These are phyloP conservation scores for Kuraishia molischiana DNA, from an alignment of 805 yeast species.

Conservation along the genomic window DNA sequence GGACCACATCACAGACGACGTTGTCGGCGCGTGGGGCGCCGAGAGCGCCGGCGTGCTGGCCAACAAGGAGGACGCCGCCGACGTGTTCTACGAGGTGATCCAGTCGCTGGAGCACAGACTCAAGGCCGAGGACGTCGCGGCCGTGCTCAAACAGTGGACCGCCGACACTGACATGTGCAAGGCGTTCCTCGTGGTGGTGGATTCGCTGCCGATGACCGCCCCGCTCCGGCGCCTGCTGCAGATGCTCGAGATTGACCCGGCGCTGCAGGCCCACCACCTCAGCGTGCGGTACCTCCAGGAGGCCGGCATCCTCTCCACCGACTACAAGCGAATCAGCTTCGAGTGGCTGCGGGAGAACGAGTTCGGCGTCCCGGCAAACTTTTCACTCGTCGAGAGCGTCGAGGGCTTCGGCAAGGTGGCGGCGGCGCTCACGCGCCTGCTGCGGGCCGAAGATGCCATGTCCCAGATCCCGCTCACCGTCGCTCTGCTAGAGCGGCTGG, in stretches of 20 bases:
- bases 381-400: slow-evolving; percentile 61
- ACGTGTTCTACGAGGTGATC: slow-evolving; percentile 1
- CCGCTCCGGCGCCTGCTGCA: slow-evolving; percentile 12
- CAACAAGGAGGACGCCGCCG: background rate
- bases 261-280: slow-evolving; percentile 17
- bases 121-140: slow-evolving; percentile 4
- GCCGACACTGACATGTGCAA: background rate
- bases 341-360: slow-evolving; percentile 18
- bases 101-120: slow-evolving; percentile 5
- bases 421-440: slow-evolving; percentile 34
- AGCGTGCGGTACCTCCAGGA: slow-evolving; percentile 15
- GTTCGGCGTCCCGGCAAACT: slow-evolving; percentile 29
- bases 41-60: background rate
- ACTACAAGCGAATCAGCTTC: slow-evolving; percentile 17
- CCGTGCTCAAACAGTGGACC: slow-evolving; percentile 1
- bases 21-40: background rate
- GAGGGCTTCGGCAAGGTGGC: slow-evolving; percentile 70
- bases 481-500: slow-evolving; percentile 41
- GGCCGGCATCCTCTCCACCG: slow-evolving; percentile 16
- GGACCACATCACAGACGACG: slow-evolving; percentile 1
- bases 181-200: slow-evolving; percentile 14
- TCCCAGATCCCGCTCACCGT: slow-evolving; percentile 33
- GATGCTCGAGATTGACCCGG: slow-evolving; percentile 14
- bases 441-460: slow-evolving; percentile 27
- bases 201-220: slow-evolving; percentile 13